phyloP scores from a whole-genome alignment of 225 moss, liverwort and hornwort species.

The Asterella californica region DNA sequence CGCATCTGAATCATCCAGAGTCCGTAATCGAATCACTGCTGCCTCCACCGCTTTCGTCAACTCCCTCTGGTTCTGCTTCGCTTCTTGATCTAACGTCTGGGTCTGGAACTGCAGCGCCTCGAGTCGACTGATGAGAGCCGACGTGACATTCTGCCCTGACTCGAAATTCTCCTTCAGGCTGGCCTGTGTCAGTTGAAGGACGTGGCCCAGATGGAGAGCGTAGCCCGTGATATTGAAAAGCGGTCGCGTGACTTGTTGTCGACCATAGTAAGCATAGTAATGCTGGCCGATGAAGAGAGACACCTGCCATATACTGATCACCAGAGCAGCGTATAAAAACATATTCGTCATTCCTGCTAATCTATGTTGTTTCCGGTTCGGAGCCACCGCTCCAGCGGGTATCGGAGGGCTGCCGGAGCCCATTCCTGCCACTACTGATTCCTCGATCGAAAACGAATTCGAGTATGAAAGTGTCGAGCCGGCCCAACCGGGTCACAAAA shows the following conservation, averaged over 20 bases:
- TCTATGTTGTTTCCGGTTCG: slow-evolving; percentile 13
- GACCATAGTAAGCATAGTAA: slow-evolving; percentile 8
- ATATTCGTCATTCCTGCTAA: slow-evolving; percentile 12
- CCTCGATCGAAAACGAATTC: neutral
- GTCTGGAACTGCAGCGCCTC: slow-evolving; percentile 17
- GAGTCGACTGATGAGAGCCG: slow-evolving; percentile 6
- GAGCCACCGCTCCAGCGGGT: neutral
- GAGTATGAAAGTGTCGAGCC: neutral
- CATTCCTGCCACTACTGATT: neutral
- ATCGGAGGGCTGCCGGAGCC: neutral
- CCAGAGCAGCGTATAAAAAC: slow-evolving; percentile 22
- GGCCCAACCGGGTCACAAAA: neutral
- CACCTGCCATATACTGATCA: slow-evolving; percentile 26
- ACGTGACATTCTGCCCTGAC: slow-evolving; percentile 13
- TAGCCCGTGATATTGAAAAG: slow-evolving; percentile 20
- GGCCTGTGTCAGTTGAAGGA: slow-evolving; percentile 7
- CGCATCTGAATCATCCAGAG: slow-evolving; percentile 1
- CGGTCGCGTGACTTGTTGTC: neutral
- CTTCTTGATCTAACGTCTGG: neutral
- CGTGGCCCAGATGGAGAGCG: slow-evolving; percentile 10
- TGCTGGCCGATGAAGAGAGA: slow-evolving; percentile 25
- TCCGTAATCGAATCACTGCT: neutral
- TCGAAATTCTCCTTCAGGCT: slow-evolving; percentile 1
- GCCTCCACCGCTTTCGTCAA: slow-evolving; percentile 16
- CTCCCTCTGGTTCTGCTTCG: slow-evolving; percentile 19